Base-by-base conservation (phyloP, 805 yeast genomes). In the Candida adriatica region DNA sequence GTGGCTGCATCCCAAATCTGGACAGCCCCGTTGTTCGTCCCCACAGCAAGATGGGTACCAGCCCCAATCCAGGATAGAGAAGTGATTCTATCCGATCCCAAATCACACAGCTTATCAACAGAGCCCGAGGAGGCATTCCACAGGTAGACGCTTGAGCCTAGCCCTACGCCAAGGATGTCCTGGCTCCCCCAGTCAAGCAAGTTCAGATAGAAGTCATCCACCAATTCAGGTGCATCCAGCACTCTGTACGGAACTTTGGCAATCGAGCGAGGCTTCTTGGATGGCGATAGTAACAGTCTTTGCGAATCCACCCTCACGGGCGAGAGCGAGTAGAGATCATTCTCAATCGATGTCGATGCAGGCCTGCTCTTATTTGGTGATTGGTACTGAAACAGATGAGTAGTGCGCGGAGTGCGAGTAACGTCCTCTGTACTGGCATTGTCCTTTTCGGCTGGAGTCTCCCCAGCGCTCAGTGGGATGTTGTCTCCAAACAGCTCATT, bases 141-240 rank as follows among this genome's bases (percentile, higher is more conserved):
- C 10, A 90, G 60, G 51, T 92, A 92, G 1, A 88, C 96, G 28
- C 83, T 70, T 29, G 84, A 76, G 0, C 92, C 94, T 26, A 92
- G 63, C 0, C 96, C 97, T 6, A 92, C 97, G 2, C 90, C 95
- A 24, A 92, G 61, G 20, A 83, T 62, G 55, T 90, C 94, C 36
- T 79, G 85, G 16, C 85, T 73, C 0, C 96, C 95, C 98, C 98
- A 90, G 53, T 92, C 97, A 2, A 92, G 82, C 35, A 92, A 65
- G 48, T 92, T 92, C 30, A 87, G 67, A 53, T 90, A 90, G 51
- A 88, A 36, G 22, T 90, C 97, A 54, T 92, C 97, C 6, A 86
- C 86, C 15, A 92, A 63, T 29, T 86, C 95, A 0, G 97, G 98
- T 0, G 98, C 98, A 59, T 90, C 98, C 26, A 90, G 68, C 5